These are phyloP conservation scores for Mycena indigotica DNA, from an alignment of 768 basidiomycete genomes.

Conservation along the genomic window DNA sequence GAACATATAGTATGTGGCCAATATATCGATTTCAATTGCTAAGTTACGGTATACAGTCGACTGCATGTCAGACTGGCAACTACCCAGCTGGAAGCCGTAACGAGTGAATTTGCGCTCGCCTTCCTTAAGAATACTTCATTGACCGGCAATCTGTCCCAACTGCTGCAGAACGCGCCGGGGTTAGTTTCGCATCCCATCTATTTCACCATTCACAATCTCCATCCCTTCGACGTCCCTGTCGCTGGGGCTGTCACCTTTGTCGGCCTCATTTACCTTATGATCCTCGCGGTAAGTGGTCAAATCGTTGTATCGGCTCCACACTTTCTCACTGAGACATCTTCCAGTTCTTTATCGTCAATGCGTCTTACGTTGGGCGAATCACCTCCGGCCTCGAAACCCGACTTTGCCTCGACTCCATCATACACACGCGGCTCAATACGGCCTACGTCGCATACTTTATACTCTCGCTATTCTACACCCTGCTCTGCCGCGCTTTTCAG, in stretches of 20 bases:
- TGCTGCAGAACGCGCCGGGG: slow-evolving; percentile 40
- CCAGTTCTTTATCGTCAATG: slow-evolving; percentile 28
- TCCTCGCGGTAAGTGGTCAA: no score
- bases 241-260: slow-evolving; percentile 37
- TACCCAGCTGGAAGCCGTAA: slow-evolving; percentile 14
- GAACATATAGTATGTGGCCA: not conserved
- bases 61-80: not conserved
- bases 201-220: slow-evolving; percentile 42
- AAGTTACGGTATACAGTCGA: not conserved
- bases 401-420: slow-evolving; percentile 38
- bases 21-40: not conserved
- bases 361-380: slow-evolving; percentile 27
- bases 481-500: slow-evolving; percentile 62
- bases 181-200: slow-evolving; percentile 41
- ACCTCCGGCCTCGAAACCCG: slow-evolving; percentile 40
- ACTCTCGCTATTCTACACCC: slow-evolving; percentile 55
- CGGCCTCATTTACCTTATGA: slow-evolving; percentile 36
- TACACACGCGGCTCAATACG: slow-evolving; percentile 41
- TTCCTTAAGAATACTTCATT: slow-evolving; percentile 24
- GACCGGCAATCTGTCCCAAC: slow-evolving; percentile 5
- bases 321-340: no score
- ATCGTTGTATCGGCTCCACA: no score
- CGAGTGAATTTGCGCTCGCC: slow-evolving; percentile 33
- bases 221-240: slow-evolving; percentile 53
- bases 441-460: slow-evolving; percentile 43